Percentiles rank a stretch among this genome's conserved stretches.
Evolutionary conservation across 2,329 filamentous ascomycete genomes (phyloP).

Genomic region (Fusarium torulosum): DNA sequence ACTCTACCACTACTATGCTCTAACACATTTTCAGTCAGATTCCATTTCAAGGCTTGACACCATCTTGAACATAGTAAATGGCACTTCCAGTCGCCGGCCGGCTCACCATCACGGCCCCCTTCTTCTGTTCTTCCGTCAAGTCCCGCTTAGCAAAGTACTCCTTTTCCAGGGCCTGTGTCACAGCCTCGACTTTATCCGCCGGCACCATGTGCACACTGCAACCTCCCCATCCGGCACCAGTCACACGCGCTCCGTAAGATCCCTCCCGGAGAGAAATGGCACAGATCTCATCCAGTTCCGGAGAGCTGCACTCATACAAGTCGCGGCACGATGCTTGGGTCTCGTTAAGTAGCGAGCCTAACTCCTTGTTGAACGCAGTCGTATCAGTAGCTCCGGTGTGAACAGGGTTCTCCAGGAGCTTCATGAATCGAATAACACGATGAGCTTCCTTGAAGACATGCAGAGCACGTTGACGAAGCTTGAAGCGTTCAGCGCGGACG

Average conservation of each 20-base stretch:
- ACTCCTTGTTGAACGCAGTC: slow-evolving; percentile 70
- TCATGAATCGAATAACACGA: slow-evolving; percentile 86
- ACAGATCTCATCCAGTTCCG: slow-evolving; percentile 92
- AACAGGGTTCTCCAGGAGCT: slow-evolving; percentile 72
- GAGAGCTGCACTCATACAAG: slow-evolving; percentile 90
- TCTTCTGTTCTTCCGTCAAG: slow-evolving; percentile 77
- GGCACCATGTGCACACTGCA: slow-evolving; percentile 95
- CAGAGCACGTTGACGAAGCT: slow-evolving; percentile 85
- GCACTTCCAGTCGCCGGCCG: slow-evolving; percentile 83
- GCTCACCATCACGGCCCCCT: slow-evolving; percentile 87
- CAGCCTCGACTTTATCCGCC: slow-evolving; percentile 80
- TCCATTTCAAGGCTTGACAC: slow-evolving; percentile 30
- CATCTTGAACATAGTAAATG: slow-evolving; percentile 59
- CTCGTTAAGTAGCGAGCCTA: slow-evolving; percentile 88
- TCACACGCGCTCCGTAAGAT: slow-evolving; percentile 86
- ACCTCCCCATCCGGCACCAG: slow-evolving; percentile 96
- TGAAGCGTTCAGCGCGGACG: slow-evolving; percentile 88
- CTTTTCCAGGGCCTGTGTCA: slow-evolving; percentile 80
- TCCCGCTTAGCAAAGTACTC: slow-evolving; percentile 83
- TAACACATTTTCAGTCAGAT: slow-evolving; percentile 7
- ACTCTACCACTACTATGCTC: background rate
- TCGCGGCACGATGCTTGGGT: slow-evolving; percentile 91
- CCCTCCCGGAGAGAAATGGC: slow-evolving; percentile 81
- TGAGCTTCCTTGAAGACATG: slow-evolving; percentile 93
- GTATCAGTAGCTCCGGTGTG: slow-evolving; percentile 63